Evolutionary conservation across 2,329 filamentous ascomycete species (phyloP), one percentile per base, ranked within the genome.

Genomic region (Nothophoma quercina): DNA sequence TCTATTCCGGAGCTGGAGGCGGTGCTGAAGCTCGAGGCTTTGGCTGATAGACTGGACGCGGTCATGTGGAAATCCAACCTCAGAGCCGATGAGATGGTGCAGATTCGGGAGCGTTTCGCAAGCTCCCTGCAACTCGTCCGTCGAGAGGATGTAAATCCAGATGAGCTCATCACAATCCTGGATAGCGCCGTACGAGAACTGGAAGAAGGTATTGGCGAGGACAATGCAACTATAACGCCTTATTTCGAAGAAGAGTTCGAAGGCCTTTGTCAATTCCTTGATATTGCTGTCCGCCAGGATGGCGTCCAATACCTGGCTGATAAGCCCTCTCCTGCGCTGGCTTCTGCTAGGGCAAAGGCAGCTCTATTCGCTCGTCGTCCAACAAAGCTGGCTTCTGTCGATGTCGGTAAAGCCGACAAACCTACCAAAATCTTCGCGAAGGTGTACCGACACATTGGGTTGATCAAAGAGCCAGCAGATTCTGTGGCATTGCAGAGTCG

Each of bases 31-130:
- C 70, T 83, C 2, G 79, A 82, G 63, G 55, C 50, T 16, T 65
- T 82, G 5, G 75, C 79, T n/a, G 74, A 77, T 42, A 69, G 71
- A 33, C 78, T 83, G 43, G 80, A 83, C 59, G 48, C 59, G 1
- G 33, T 69, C 2, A 73, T 74, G 60, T 77, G 73, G 73, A 69
- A 62, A 36, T 70, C 68, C 1, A 60, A 53, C 32, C 50, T 72
- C 26, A 64, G 58, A 2, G 51, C 73, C 2, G 63, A 69, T 34
- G 71, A 75, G 44, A 69, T 75, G 63, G 59, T 68, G 9, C 68
- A 72, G 29, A 69, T 75, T 39, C 59, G 72, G 18, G 68, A 69
- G 53, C 57, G 72, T 6, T 67, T 76, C 29, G 56, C 64, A 7
- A 68, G 64, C 35, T 70, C 73, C 2, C 41, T 75, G 8, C 62